Evolutionary conservation across 495 filamentous ascomycete genomes (phyloP).

Genomic region (Talaromyces proteolyticus): DNA sequence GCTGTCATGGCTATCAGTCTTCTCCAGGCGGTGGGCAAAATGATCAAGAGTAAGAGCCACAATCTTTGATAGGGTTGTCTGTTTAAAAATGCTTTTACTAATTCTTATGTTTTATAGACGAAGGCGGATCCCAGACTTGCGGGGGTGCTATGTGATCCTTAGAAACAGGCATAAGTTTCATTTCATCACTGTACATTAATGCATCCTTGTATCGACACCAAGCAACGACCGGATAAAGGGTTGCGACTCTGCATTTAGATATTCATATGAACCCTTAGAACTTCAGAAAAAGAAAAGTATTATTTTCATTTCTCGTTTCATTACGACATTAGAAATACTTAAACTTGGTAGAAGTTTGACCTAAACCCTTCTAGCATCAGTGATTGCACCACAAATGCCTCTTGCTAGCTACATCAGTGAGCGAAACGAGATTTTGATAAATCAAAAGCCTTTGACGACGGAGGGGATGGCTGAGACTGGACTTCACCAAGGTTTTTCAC

Average conservation of each 20-base stretch:
- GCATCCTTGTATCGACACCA: no score
- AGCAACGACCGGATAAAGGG: no score
- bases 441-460: background rate
- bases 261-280: no score
- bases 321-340: no score
- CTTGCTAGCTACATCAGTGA: no score
- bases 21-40: constrained; percentile 65
- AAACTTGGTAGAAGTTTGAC: no score
- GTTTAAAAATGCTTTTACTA: constrained; percentile 1
- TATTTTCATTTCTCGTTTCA: no score
- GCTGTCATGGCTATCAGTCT: constrained; percentile 82
- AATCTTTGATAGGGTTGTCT: no score
- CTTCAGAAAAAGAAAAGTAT: no score
- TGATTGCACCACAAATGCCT: background rate
- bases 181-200: background rate
- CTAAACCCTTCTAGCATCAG: background rate
- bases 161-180: background rate
- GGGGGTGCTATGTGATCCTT: constrained; percentile 9
- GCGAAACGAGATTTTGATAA: background rate
- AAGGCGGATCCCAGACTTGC: constrained; percentile 26
- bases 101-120: constrained; percentile 14
- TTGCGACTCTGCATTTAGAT: no score
- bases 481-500: background rate
- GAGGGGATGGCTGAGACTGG: background rate
- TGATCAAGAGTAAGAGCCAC: constrained; percentile 46